phyloP scores from a whole-genome alignment of 78 protist species.

The Creolimax fragrantissima region DNA sequence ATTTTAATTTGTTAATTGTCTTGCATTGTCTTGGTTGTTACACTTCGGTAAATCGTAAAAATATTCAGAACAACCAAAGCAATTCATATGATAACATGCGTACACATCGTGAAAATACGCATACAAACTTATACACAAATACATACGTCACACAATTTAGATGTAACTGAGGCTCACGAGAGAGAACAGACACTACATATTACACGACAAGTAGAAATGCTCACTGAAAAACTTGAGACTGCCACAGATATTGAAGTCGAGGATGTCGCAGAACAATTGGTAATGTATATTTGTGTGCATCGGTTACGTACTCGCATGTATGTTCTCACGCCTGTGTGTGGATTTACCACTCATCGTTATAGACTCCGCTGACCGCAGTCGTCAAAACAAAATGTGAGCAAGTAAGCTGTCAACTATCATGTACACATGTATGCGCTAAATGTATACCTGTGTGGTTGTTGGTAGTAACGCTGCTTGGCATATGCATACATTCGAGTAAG shows the following conservation, averaged over 20 bases:
- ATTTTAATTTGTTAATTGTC: too few relatives aligned
- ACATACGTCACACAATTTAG: background rate
- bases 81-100: background rate
- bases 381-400: background rate
- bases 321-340: too few relatives aligned
- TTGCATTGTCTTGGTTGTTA: too few relatives aligned
- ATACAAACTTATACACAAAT: background rate
- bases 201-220: conserved; percentile 36
- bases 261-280: background rate
- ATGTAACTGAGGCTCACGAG: conserved; percentile 34
- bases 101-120: background rate
- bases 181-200: conserved; percentile 47
- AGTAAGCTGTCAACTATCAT: background rate
- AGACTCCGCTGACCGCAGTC: background rate
- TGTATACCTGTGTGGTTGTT: too few relatives aligned
- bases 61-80: too few relatives aligned
- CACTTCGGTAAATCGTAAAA: too few relatives aligned
- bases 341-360: too few relatives aligned
- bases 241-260: background rate
- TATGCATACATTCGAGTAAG: background rate
- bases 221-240: conserved; percentile 35
- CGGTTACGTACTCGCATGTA: conserved; percentile 35
- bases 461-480: background rate
- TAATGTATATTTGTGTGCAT: background rate
- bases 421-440: too few relatives aligned